Percentiles rank a stretch among this genome's conserved stretches.
phyloP scores from a whole-genome alignment of 345 rosid genomes.

The Eutrema heterophyllum region DNA sequence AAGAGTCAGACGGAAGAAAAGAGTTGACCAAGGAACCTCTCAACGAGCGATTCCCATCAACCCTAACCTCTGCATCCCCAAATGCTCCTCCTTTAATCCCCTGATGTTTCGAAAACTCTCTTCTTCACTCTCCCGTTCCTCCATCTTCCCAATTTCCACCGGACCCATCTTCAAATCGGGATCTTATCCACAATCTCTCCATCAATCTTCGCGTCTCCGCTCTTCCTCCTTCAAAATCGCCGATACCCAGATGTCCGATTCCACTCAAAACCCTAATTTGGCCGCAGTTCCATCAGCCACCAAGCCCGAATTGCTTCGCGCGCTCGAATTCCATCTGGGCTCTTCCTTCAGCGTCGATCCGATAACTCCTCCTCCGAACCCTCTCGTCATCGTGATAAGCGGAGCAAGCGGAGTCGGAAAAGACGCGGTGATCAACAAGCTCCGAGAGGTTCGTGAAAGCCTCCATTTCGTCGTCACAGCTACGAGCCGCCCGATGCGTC shows the following conservation, averaged over 20 bases:
- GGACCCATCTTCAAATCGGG: slow-evolving; percentile 13
- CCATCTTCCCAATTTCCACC: slow-evolving; percentile 12
- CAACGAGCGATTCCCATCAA: not conserved
- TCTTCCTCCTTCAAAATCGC: slow-evolving; percentile 42
- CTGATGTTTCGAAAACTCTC: slow-evolving; percentile 50
- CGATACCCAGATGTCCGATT: slow-evolving; percentile 31
- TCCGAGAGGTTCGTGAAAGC: slow-evolving; percentile 48
- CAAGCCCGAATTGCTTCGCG: slow-evolving; percentile 52
- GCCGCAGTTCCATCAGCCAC: slow-evolving; percentile 34
- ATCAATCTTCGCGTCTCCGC: slow-evolving; percentile 15
- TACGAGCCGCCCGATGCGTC: slow-evolving; percentile 64
- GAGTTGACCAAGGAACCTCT: not conserved
- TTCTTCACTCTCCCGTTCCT: slow-evolving; percentile 29
- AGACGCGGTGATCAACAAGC: slow-evolving; percentile 71
- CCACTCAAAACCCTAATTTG: not conserved
- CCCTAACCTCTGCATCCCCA: not conserved
- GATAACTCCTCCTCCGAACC: slow-evolving; percentile 40
- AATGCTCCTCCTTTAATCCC: not conserved
- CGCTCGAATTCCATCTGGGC: slow-evolving; percentile 63
- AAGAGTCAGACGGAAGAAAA: slow-evolving; percentile 9
- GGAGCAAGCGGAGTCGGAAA: slow-evolving; percentile 95
- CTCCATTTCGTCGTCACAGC: slow-evolving; percentile 88
- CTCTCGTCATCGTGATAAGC: slow-evolving; percentile 67
- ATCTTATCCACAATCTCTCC: slow-evolving; percentile 13
- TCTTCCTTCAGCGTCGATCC: slow-evolving; percentile 47